A percentile compares a stretch with the other conserved stretches of the same genome.
Evolutionary conservation across 176 grass and related monocot genomes (phyloP).

Genomic region (Zizania latifolia): DNA sequence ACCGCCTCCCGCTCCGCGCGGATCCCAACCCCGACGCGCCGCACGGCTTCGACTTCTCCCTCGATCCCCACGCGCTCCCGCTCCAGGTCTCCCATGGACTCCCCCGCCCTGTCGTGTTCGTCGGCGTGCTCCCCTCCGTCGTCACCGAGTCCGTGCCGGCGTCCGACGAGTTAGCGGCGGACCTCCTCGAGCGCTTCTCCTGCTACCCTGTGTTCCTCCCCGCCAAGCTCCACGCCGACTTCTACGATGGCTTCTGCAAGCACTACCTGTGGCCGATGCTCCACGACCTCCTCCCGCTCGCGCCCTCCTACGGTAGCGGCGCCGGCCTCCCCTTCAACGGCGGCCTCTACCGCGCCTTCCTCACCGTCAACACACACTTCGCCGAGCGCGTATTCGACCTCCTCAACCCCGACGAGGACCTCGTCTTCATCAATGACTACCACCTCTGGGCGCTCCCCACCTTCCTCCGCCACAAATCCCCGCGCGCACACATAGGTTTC

Average conservation of each 20-base stretch:
- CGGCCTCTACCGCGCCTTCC: slow-evolving; percentile 26
- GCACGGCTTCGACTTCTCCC: slow-evolving; percentile 43
- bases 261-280: slow-evolving; percentile 58
- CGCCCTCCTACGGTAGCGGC: slow-evolving; percentile 21
- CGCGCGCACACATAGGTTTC: slow-evolving; percentile 38
- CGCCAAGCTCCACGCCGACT: slow-evolving; percentile 36
- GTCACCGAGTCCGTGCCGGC: not conserved
- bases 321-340: slow-evolving; percentile 27
- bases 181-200: slow-evolving; percentile 31
- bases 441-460: slow-evolving; percentile 54
- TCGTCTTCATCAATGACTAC: slow-evolving; percentile 55
- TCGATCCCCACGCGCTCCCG: slow-evolving; percentile 45
- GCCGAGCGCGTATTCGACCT: slow-evolving; percentile 45
- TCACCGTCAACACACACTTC: slow-evolving; percentile 44
- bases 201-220: slow-evolving; percentile 46
- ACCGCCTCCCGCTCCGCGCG: slow-evolving; percentile 59
- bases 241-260: slow-evolving; percentile 66
- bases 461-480: slow-evolving; percentile 41
- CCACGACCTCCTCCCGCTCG: slow-evolving; percentile 35
- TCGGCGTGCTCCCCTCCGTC: slow-evolving; percentile 46
- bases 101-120: slow-evolving; percentile 39
- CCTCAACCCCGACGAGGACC: slow-evolving; percentile 39
- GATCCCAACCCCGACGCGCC: slow-evolving; percentile 30
- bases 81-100: slow-evolving; percentile 43
- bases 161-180: not conserved